These are phyloP conservation scores for Cutaneotrichosporon sp. DNA, from an alignment of 1,284 basidiomycete genomes.

Conservation along the genomic window DNA sequence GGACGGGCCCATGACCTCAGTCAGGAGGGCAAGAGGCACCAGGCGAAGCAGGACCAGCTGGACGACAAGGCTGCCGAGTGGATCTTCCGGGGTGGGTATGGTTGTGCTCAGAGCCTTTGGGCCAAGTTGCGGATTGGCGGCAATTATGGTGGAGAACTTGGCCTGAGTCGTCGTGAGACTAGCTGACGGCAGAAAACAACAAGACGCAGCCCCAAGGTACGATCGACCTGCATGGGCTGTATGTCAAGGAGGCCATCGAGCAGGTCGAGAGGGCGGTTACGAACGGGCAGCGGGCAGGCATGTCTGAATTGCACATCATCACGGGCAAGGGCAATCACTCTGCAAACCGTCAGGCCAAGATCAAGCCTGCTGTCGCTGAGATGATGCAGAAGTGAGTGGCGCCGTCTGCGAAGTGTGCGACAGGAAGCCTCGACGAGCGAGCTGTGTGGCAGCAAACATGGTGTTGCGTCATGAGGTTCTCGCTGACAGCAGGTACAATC, in stretches of 20 bases:
- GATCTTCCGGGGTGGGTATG: conserved; percentile 69
- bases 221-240: conserved; percentile 85
- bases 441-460: no score
- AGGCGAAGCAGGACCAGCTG: conserved; percentile 70
- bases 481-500: conserved; percentile 56
- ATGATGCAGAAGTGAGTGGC: conserved; percentile 64
- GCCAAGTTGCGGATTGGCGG: no score
- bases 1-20: conserved; percentile 77
- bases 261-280: conserved; percentile 65
- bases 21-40: conserved; percentile 74
- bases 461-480: no score
- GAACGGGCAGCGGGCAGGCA: conserved; percentile 62
- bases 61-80: conserved; percentile 82
- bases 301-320: conserved; percentile 71
- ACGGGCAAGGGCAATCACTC: conserved; percentile 92
- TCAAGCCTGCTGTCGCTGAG: conserved; percentile 88
- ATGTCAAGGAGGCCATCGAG: conserved; percentile 84
- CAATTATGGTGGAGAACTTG: no score
- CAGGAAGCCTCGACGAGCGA: no score
- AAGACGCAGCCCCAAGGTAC: conserved; percentile 65
- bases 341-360: conserved; percentile 69
- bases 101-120: no score
- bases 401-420: background rate
- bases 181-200: conserved; percentile 68
- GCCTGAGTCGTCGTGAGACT: no score